Base-by-base conservation (phyloP, 164 flowering plant genomes). In the Macadamia tetraphylla region DNA sequence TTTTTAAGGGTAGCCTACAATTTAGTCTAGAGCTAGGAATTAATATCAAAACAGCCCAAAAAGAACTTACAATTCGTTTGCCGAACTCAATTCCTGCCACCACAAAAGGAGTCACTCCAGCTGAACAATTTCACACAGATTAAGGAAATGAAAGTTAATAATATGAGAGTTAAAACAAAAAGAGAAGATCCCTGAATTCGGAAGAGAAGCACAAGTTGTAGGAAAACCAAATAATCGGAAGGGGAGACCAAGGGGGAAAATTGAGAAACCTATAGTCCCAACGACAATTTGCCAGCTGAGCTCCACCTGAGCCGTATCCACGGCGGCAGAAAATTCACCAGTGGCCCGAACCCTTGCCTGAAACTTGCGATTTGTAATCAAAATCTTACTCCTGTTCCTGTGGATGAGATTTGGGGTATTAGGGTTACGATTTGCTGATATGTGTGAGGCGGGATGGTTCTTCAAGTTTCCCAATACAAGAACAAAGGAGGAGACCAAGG, bases 1-100 rank as follows among this genome's bases (percentile, higher is more conserved):
- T 2, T 35, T 35, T 35, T 35, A 35, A 35, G 3, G 40, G 40
- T 35, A 35, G 40, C 13, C 13, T 46, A 46, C 17, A 53, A 53
- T 14, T 53, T 14, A 14, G 6, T 53, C 15, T 53, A 1, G 15
- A 53, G 8, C 17, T 46, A 9, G 51, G 51, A 46, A 64, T 35
- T 35, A 46, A 6, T 29, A 60, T n/a, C 14, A 62, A 23, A 62
- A 3, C 9, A 71, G 29, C 29, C 35, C 17, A 3, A 51, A 15
- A 4, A 46, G 7, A 51, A 79, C 89, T 77, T 73, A 92, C 97
- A 73, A 94, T 91, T 74, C 97, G 83, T 80, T 94, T 91, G 78
- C 88, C 82, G 79, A 94, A 93, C 46, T 93, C 98, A 53, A 93
- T 80, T 44, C 91, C 97, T 11, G 98, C 98, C 3, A 94, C 90